These are phyloP conservation scores for Articulospora tetracladia DNA, from an alignment of 495 filamentous ascomycete genomes.

Conservation along the genomic window DNA sequence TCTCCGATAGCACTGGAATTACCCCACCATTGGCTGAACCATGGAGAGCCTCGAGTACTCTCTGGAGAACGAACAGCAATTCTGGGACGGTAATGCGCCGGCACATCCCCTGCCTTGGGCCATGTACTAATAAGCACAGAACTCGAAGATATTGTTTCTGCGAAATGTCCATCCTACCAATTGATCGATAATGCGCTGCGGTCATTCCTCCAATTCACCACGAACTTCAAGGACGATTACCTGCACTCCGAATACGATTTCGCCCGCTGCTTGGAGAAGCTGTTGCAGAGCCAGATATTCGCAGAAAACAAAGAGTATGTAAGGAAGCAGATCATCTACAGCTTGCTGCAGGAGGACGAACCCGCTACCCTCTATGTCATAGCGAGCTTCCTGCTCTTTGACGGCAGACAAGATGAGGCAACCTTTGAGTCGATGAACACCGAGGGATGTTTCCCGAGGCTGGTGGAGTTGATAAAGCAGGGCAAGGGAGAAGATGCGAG, in stretches of 20 bases:
- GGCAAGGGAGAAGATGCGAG: constrained; percentile 58
- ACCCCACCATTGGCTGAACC: constrained; percentile 6
- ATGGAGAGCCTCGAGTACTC: constrained; percentile 63
- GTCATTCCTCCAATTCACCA: constrained; percentile 74
- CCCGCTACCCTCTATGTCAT: constrained; percentile 73
- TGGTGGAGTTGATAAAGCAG: constrained; percentile 76
- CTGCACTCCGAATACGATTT: constrained; percentile 82
- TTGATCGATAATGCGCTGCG: constrained; percentile 84
- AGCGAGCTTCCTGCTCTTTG: constrained; percentile 82
- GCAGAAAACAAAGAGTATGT: constrained; percentile 75
- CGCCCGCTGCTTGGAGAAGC: constrained; percentile 75
- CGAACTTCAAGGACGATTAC: constrained; percentile 77
- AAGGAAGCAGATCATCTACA: constrained; percentile 87
- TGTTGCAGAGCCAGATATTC: constrained; percentile 76
- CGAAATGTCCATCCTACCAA: constrained; percentile 68
- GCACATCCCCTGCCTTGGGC: constrained; percentile 3
- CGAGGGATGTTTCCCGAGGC: constrained; percentile 76
- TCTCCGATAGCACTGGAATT: constrained; percentile 8
- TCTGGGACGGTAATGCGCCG: constrained; percentile 75
- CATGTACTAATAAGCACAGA: constrained; percentile 46
- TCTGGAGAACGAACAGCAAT: constrained; percentile 83
- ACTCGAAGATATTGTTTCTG: constrained; percentile 74
- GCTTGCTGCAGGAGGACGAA: constrained; percentile 88
- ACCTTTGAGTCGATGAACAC: constrained; percentile 84
- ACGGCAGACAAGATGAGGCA: constrained; percentile 73